Evolutionary conservation across 1,139 yeast genomes (phyloP), one percentile per base, ranked within the genome.

Genomic region (Saccharomyces hybrid): DNA sequence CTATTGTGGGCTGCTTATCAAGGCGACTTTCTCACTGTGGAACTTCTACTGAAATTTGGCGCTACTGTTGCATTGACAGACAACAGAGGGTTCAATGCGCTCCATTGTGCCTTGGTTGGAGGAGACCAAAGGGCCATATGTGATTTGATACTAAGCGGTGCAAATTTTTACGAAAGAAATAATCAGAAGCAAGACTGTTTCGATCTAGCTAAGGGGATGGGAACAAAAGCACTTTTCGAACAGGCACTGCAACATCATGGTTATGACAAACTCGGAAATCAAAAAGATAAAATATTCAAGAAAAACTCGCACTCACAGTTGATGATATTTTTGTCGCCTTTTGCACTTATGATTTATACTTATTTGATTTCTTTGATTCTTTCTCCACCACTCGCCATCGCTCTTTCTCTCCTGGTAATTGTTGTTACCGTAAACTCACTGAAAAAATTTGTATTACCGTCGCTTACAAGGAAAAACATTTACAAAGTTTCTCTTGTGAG

Each of bases 1-100:
- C 74, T 89, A 50, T 96, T 88, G 67, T 88, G 97, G 96, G 97
- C 97, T 0, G 88, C 95, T 1, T 88, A 88, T 67, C 97, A 90
- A 66, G 96, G 96, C 9, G 97, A 90, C 64, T 77, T 83, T 0
- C 74, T 86, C 44, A 78, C 85, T 4, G 88, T 88, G 1, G 86
- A 86, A 56, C 81, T 83, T 1, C 74, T 89, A 51, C 66, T 89
- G 50, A 77, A 79, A 57, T 80, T 82, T 68, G 93, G 95, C 6
- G 95, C 96, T 0, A 81, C 82, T 63, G 80, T 84, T 2, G 72
- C 78, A 49, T 67, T 76, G 38, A 71, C 72, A 1, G 97, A 90
- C 66, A 74, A 78, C 30, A 76, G 81, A 14, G 84, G 88, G 4
- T 86, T 88, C 65, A 80, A 83, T 5, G 88, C 97, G 0, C 71